Evolutionary conservation across 371 early-diverging fungal genomes (phyloP), one percentile per base, ranked within the genome.

Genomic region (Choanephora cucurbitarum): DNA sequence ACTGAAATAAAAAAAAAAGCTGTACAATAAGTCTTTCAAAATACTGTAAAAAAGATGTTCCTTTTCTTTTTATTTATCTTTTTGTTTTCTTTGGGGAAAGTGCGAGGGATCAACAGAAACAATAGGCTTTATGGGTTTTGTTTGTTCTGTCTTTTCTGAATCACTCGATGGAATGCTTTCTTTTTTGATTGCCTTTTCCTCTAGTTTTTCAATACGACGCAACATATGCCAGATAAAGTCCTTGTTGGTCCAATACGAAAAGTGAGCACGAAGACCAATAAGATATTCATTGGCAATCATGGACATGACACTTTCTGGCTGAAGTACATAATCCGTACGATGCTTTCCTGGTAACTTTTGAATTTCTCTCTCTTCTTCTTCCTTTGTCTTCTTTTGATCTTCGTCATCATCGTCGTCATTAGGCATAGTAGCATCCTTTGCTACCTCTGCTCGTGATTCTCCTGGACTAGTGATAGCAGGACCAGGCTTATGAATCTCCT

Each of bases 251-350:
- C 79, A 79, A 43, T 76, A 79, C 4, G 76, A 79, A 49, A 79
- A 79, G 54, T 79, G 79, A 4, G 79, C 79, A 15, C 79, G 55
- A 9, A 79, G 45, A 1, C 79, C 79, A 9, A 79, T 72, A 5
- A 79, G 56, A 45, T 79, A 79, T 47, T 79, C 79, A 52, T 79
- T 79, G 0, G 76, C 72, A 47, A 79, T 73, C 79, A 79, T 79
- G 23, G 73, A 69, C 74, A 79, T 75, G 17, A 75, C 65, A 44
- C 76, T 72, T 41, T 75, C 79, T 6, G 76, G 76, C 18, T 75
- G 76, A 22, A 79, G 47, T 37, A 72, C 76, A 58, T 68, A 72
- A 45, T 79, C 79, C 13, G 74, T 73, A 18, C 79, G 66, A 18
- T 57, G 51, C n/a, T 53, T 44, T 13, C 69, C 69, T 18, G 72